A percentile compares a stretch with the other conserved stretches of the same genome.
phyloP scores from a whole-genome alignment of 2,329 filamentous ascomycete genomes.

The Ophiocordyceps camponoti-leonardi region DNA sequence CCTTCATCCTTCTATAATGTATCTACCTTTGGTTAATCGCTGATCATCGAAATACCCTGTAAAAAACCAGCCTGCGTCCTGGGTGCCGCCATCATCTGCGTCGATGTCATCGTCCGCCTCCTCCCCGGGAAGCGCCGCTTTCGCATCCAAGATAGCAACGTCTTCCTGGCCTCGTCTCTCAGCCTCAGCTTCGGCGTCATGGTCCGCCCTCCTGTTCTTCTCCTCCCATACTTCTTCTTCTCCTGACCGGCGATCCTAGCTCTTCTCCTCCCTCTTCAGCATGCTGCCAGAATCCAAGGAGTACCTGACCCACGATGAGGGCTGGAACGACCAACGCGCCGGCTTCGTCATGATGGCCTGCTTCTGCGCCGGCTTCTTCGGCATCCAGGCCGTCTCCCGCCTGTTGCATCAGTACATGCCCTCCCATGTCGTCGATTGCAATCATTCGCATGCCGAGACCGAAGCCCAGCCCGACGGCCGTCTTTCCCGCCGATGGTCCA shows the following conservation, averaged over 20 bases:
- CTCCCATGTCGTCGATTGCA: conserved; percentile 66
- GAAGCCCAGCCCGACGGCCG: conserved; percentile 7
- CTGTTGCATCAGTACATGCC: conserved; percentile 58
- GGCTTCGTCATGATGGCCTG: conserved; percentile 51
- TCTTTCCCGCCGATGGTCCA: conserved; percentile 6
- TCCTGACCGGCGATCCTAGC: conserved; percentile 26
- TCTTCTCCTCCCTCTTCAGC: conserved; percentile 81
- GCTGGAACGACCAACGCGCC: conserved; percentile 47
- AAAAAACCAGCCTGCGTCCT: conserved; percentile 42
- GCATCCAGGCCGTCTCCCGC: conserved; percentile 58
- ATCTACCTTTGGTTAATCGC: not conserved
- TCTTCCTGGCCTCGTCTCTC: conserved; percentile 72
- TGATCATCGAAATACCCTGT: not conserved
- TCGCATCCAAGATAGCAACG: conserved; percentile 74
- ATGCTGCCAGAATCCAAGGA: conserved; percentile 78
- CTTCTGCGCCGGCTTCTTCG: conserved; percentile 56
- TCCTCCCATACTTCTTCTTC: not conserved
- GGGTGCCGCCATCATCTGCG: conserved; percentile 71
- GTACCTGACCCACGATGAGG: conserved; percentile 51
- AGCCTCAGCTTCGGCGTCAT: conserved; percentile 94
- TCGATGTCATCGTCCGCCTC: conserved; percentile 59
- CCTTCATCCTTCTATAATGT: not conserved
- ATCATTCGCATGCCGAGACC: conserved; percentile 50
- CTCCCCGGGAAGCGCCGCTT: conserved; percentile 64
- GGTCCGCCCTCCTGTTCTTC: conserved; percentile 32